Evolutionary conservation across 2,329 filamentous ascomycete genomes (phyloP).

Genomic region (Aspergillus candidus): DNA sequence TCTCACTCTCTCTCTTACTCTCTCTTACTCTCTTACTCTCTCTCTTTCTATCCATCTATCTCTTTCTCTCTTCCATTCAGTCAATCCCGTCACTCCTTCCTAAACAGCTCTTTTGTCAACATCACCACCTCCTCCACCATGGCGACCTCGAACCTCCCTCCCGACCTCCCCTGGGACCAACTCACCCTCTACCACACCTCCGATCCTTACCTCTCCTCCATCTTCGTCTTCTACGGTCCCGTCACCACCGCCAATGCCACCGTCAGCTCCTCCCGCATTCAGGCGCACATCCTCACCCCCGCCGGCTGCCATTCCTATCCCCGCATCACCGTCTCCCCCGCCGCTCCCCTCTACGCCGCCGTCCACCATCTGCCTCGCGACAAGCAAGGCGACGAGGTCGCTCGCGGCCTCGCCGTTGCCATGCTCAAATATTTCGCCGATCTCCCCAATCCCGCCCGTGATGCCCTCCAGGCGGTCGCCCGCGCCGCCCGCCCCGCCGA

Average conservation of each 20-base stretch:
- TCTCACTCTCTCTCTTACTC: too few relatives aligned
- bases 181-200: conserved; percentile 83
- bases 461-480: conserved; percentile 54
- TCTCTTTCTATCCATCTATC: conserved; percentile 1
- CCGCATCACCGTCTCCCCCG: conserved; percentile 87
- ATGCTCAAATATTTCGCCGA: conserved; percentile 92
- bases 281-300: conserved; percentile 84
- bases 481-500: conserved; percentile 52
- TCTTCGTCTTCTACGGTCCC: conserved; percentile 87
- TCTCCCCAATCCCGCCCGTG: conserved; percentile 70
- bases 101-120: background rate
- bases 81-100: conserved; percentile 5
- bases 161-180: conserved; percentile 68
- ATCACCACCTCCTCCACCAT: conserved; percentile 47
- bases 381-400: conserved; percentile 91
- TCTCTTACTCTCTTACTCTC: background rate
- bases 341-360: conserved; percentile 82
- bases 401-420: conserved; percentile 83
- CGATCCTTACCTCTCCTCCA: conserved; percentile 71
- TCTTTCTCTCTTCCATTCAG: conserved; percentile 8
- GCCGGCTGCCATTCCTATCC: conserved; percentile 86
- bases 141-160: conserved; percentile 75
- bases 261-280: conserved; percentile 84
- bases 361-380: conserved; percentile 87
- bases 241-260: conserved; percentile 84